Percentiles rank a stretch among this genome's conserved stretches.
These are phyloP conservation scores for Haplosporangium sp. DNA, from an alignment of 371 early-diverging fungal genomes.

Conservation along the genomic window DNA sequence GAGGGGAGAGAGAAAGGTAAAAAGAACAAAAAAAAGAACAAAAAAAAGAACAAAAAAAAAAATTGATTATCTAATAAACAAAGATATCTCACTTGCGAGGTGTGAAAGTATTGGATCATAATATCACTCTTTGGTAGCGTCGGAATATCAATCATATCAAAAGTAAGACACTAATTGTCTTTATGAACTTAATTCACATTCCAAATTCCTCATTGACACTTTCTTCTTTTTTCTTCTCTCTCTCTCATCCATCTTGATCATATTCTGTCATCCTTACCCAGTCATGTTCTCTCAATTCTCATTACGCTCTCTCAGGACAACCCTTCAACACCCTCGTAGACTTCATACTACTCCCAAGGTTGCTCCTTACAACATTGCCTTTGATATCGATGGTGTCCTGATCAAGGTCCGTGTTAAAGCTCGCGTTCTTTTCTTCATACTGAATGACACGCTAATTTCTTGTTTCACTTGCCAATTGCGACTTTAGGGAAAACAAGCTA, in stretches of 20 bases:
- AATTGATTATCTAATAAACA: too few species aligned
- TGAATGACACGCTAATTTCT: too few species aligned
- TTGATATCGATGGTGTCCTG: constrained; percentile 40
- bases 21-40: neutral
- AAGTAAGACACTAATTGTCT: too few species aligned
- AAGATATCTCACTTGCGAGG: too few species aligned
- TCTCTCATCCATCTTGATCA: neutral
- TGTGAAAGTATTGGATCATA: too few species aligned
- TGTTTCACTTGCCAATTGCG: neutral
- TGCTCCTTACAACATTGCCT: constrained; percentile 25
- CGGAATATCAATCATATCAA: too few species aligned
- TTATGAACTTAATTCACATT: neutral
- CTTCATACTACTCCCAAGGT: constrained; percentile 17
- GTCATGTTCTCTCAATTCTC: neutral
- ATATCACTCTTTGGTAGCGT: too few species aligned
- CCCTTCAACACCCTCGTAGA: neutral
- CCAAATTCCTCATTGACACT: neutral
- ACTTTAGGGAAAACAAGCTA: constrained; percentile 31
- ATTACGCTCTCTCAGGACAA: neutral
- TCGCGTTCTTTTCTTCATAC: too few species aligned
- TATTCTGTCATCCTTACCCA: neutral
- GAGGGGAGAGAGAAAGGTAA: neutral
- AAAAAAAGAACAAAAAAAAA: too few species aligned
- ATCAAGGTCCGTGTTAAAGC: constrained; percentile 32
- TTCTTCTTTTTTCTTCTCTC: neutral